These are phyloP conservation scores for Thalassiosira profunda DNA, from an alignment of 108 stramenopile genomes.

Conservation along the genomic window DNA sequence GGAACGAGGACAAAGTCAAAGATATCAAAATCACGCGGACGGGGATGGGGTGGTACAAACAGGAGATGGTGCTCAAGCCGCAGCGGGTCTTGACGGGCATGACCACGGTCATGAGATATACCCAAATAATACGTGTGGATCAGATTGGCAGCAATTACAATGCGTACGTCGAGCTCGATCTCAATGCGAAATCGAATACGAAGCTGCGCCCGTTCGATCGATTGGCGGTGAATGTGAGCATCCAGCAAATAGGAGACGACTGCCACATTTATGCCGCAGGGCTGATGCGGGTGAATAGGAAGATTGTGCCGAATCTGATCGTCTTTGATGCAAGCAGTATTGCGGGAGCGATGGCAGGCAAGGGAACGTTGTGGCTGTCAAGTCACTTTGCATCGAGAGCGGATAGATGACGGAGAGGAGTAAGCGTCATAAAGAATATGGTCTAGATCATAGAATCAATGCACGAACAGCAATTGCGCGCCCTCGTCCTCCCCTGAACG, in stretches of 20 bases:
- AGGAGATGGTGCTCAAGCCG: constrained; percentile 53
- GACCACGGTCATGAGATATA: constrained; percentile 58
- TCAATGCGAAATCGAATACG: constrained; percentile 23
- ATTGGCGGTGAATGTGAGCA: constrained; percentile 51
- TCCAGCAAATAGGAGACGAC: constrained; percentile 50
- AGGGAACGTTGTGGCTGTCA: constrained; percentile 61
- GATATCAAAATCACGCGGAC: constrained; percentile 29
- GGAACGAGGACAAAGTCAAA: constrained; percentile 53
- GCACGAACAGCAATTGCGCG: background rate
- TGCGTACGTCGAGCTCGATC: constrained; percentile 42
- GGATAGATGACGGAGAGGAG: background rate
- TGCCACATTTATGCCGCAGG: constrained; percentile 59
- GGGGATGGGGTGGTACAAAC: constrained; percentile 35
- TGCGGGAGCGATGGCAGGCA: constrained; percentile 59
- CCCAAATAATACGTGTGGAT: constrained; percentile 51
- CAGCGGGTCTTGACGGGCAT: constrained; percentile 54
- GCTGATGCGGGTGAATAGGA: constrained; percentile 56
- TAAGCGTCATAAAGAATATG: background rate
- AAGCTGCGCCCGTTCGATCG: constrained; percentile 55
- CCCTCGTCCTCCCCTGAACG: background rate
- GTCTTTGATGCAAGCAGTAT: constrained; percentile 61
- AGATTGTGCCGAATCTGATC: constrained; percentile 53
- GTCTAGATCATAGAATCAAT: background rate
- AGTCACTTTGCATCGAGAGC: constrained; percentile 35
- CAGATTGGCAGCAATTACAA: constrained; percentile 55